Evolutionary conservation across 164 flowering plant species (phyloP), one percentile per base, ranked within the genome.

Genomic region (Amborella trichopoda): DNA sequence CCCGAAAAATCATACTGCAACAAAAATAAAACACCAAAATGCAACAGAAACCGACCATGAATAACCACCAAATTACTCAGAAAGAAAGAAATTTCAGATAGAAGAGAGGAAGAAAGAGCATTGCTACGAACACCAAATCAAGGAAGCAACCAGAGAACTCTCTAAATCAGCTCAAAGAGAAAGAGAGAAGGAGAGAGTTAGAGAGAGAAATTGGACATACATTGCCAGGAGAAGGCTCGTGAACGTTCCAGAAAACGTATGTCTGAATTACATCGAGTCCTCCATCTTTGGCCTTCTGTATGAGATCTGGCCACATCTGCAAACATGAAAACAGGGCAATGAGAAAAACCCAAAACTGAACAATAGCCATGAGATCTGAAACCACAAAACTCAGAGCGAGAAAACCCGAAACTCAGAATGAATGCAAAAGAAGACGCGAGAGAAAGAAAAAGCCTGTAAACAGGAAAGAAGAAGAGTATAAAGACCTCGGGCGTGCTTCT

Each of bases 1-100:
- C 78, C 97, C 19, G 68, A 69, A 52, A 85, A 89, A 64, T 89
- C 58, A 50, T 81, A 89, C 86, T 80, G 56, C 23, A 50, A 24
- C 23, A 42, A 47, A 40, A 17, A 12, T 19, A 11, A 5, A 28
- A 50, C 13, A 25, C 39, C 2, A 37, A 33, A 18, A 42, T 23
- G 42, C 28, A 26, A n/a, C 3, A 45, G 24, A 37, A 44, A 3
- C 27, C 48, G 27, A 6, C 25, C 16, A 5, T 6, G 21, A n/a
- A 23, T 26, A 26, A 4, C 3, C 13, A 26, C 13, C 16, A 26
- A n/a, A 44, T 6, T 3, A 46, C 12, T n/a, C 12, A n/a, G n/a
- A n/a, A 46, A 19, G 30, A 14, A 28, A 46, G 2, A 23, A 12
- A 47, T 16, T 6, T 21, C 27, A 41, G 39, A 2, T 10, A 28